These are phyloP conservation scores for Aegilops tauschii DNA, from an alignment of 176 grass and related monocot genomes.

Conservation along the genomic window DNA sequence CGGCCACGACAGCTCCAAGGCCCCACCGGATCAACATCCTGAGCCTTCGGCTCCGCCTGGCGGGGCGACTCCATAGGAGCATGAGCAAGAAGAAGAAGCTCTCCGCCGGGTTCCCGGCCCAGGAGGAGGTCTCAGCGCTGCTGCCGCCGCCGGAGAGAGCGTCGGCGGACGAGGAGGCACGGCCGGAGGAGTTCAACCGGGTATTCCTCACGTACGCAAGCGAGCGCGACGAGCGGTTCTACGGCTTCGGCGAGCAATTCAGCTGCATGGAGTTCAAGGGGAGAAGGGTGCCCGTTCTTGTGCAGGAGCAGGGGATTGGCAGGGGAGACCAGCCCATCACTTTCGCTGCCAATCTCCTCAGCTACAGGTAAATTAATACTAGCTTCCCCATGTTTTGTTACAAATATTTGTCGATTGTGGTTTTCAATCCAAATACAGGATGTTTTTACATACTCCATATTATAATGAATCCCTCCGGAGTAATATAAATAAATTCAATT, in stretches of 20 bases:
- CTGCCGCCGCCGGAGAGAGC: background rate
- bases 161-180: background rate
- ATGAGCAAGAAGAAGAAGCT: constrained; percentile 23
- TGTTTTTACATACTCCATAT: too few species aligned
- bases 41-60: constrained; percentile 28
- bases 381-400: background rate
- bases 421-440: background rate
- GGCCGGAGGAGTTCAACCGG: constrained; percentile 57
- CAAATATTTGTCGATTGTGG: background rate
- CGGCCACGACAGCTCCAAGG: background rate
- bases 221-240: constrained; percentile 65
- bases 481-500: too few species aligned
- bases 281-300: constrained; percentile 68
- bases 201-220: constrained; percentile 74
- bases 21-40: background rate
- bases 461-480: too few species aligned
- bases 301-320: constrained; percentile 95
- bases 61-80: constrained; percentile 3
- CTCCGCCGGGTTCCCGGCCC: background rate
- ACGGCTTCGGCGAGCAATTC: constrained; percentile 96
- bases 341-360: constrained; percentile 82
- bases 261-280: constrained; percentile 90
- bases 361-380: constrained; percentile 56
- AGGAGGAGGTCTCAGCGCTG: constrained; percentile 25
- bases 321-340: constrained; percentile 98